Percentiles rank a stretch among this genome's conserved stretches.
Evolutionary conservation across 2,329 filamentous ascomycete species (phyloP).

Genomic region (Ceratocystis variospora): DNA sequence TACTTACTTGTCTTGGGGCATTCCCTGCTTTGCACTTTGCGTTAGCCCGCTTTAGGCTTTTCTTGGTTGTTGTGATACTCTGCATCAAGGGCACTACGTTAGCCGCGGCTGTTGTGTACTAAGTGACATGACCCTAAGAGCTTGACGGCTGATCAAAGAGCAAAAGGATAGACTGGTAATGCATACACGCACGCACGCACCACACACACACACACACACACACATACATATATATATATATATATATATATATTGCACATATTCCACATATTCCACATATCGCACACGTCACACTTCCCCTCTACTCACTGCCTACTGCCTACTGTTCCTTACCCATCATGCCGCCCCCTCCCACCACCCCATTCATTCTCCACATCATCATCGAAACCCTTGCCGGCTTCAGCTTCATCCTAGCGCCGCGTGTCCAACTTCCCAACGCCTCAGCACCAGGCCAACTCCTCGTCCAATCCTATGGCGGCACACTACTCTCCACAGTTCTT

Average conservation of each 20-base stretch:
- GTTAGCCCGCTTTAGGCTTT: background rate
- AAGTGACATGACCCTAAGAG: no score
- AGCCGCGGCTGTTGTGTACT: background rate
- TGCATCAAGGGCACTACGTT: background rate
- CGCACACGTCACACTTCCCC: background rate
- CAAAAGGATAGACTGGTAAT: background rate
- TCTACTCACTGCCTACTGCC: background rate
- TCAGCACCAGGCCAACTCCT: conserved; percentile 31
- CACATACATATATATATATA: no score
- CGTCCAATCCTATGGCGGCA: conserved; percentile 35
- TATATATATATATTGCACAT: no score
- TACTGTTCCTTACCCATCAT: conserved; percentile 10
- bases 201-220: background rate
- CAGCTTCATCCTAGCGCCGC: conserved; percentile 33
- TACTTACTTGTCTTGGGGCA: background rate
- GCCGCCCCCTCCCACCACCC: conserved; percentile 21
- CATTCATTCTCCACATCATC: conserved; percentile 29
- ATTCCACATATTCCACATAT: no score
- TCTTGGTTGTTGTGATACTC: background rate
- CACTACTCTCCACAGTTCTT: conserved; percentile 34
- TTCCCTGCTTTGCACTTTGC: background rate
- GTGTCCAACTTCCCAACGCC: conserved; percentile 32
- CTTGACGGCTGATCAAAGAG: no score
- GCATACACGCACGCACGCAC: background rate
- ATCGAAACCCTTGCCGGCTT: conserved; percentile 33